A percentile compares a stretch with the other conserved stretches of the same genome.
Evolutionary conservation across 352 stramenopile species (phyloP).

Genomic region (Pythium folliculosum): DNA sequence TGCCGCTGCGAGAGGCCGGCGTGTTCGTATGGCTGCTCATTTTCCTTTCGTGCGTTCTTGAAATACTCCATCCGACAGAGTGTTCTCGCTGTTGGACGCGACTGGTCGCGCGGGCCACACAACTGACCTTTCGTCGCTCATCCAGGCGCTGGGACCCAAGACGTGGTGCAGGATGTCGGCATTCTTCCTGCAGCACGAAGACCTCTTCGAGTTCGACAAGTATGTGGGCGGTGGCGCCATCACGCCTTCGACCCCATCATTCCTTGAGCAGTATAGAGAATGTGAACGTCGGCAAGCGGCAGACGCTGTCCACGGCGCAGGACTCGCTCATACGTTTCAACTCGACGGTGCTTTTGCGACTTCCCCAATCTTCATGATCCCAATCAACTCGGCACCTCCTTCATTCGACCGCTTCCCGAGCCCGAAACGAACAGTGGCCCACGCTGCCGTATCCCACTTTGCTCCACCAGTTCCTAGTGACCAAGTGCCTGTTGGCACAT

Average conservation of each 20-base stretch:
- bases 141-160: neutral
- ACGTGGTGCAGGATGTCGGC: conserved; percentile 11
- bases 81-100: neutral
- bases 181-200: conserved; percentile 64
- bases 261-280: conserved; percentile 52
- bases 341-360: neutral
- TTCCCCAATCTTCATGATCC: neutral
- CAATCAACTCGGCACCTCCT: neutral
- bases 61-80: neutral
- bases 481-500: neutral
- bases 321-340: neutral
- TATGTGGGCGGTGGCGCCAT: conserved; percentile 33
- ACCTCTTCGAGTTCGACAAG: conserved; percentile 71
- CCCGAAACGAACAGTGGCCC: neutral
- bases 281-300: conserved; percentile 36
- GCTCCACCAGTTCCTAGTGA: neutral
- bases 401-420: neutral
- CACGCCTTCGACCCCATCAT: conserved; percentile 30
- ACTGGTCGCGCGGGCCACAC: neutral
- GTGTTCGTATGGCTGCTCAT: neutral
- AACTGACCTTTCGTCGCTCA: neutral
- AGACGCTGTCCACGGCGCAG: neutral
- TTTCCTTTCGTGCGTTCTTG: neutral
- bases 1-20: neutral
- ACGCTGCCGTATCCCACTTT: neutral